These are phyloP conservation scores for Chytriomyces confervae DNA, from an alignment of 192 early-diverging fungal genomes.

Conservation along the genomic window DNA sequence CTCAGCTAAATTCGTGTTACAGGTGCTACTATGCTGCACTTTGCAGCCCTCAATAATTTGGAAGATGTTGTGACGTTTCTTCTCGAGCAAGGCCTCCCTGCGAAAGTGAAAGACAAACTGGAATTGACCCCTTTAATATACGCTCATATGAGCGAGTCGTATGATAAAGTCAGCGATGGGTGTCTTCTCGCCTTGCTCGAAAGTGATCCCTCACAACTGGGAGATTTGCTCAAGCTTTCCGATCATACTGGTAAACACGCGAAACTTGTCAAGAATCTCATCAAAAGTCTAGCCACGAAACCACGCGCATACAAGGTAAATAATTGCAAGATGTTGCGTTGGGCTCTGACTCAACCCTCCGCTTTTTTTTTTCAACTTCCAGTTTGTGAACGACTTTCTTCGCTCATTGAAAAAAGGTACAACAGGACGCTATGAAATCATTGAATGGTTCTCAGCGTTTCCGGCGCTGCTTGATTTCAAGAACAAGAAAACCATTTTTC, in stretches of 20 bases:
- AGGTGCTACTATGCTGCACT: conserved; percentile 15
- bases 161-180: conserved; percentile 24
- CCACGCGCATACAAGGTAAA: conserved; percentile 15
- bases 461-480: conserved; percentile 12
- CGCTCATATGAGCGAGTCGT: conserved; percentile 13
- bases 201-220: conserved; percentile 17
- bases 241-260: not conserved
- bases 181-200: conserved; percentile 26
- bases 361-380: not conserved
- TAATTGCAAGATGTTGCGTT: not conserved
- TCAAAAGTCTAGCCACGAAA: conserved; percentile 25
- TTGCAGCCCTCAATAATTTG: conserved; percentile 15
- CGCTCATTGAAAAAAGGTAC: not conserved
- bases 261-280: conserved; percentile 11
- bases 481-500: conserved; percentile 14
- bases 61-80: conserved; percentile 8
- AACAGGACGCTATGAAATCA: conserved; percentile 5
- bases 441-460: conserved; percentile 20
- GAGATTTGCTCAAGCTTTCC: conserved; percentile 20
- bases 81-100: not conserved
- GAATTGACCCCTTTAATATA: conserved; percentile 27
- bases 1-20: not conserved
- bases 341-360: not conserved
- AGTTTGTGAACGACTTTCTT: conserved; percentile 25
- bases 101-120: conserved; percentile 29